These are phyloP conservation scores for Linnemannia exigua DNA, from an alignment of 192 early-diverging fungal genomes.

Conservation along the genomic window DNA sequence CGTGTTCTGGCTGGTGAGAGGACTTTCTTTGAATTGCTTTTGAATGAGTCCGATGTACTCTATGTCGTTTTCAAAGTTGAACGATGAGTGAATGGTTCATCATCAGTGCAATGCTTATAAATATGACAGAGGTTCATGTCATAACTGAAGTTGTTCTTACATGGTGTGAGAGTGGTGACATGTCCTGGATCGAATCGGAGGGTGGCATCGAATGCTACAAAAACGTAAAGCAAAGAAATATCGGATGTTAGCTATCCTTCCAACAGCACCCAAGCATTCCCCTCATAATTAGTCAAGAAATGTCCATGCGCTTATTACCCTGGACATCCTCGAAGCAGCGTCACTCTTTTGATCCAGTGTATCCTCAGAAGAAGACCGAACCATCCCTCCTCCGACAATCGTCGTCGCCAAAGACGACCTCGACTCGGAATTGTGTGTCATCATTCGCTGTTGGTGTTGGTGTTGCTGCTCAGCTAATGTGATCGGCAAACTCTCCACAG, in stretches of 20 bases:
- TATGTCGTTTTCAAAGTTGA: neutral
- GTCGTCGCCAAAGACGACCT: neutral
- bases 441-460: neutral
- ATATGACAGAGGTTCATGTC: neutral
- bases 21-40: slow-evolving; percentile 11
- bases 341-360: neutral
- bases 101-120: too few species aligned
- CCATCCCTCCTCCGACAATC: neutral
- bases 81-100: too few species aligned
- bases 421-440: neutral
- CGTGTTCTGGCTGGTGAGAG: slow-evolving; percentile 23
- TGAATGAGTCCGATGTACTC: neutral
- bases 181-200: neutral
- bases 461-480: neutral
- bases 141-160: neutral
- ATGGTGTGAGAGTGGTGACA: neutral
- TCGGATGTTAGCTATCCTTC: neutral
- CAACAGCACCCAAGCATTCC: neutral
- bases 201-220: neutral
- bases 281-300: neutral
- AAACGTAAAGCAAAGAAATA: neutral
- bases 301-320: neutral
- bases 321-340: neutral
- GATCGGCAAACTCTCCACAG: neutral
- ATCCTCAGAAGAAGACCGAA: neutral